Percentiles rank a stretch among this genome's conserved stretches.
phyloP scores from a whole-genome alignment of 805 yeast genomes.

The Lipomyces japonicus region DNA sequence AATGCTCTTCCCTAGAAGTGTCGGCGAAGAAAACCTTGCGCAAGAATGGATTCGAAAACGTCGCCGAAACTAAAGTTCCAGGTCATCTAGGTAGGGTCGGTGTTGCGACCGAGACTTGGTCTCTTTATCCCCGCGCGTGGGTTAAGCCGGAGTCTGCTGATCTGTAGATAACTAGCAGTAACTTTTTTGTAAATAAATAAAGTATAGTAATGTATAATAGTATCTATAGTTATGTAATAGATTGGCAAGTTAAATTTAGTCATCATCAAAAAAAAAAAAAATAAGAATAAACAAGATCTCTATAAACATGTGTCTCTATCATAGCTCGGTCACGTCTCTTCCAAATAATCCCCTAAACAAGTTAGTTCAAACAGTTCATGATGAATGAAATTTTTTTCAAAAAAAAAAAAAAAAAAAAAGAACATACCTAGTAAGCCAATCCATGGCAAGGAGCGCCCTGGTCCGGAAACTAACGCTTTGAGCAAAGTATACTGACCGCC shows the following conservation, averaged over 20 bases:
- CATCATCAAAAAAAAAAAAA: background rate
- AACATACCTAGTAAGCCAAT: constrained; percentile 55
- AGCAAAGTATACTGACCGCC: constrained; percentile 69
- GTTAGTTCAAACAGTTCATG: background rate
- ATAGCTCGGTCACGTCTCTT: constrained; percentile 29
- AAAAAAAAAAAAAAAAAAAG: background rate
- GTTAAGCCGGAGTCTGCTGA: no score
- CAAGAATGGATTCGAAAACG: constrained; percentile 8
- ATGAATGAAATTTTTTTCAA: background rate
- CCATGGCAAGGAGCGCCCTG: constrained; percentile 59
- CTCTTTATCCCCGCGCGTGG: constrained; percentile 11
- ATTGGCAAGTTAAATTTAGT: background rate
- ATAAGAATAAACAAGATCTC: background rate
- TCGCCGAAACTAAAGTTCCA: constrained; percentile 9
- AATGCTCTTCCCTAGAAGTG: constrained; percentile 21
- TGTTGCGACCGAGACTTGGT: constrained; percentile 20
- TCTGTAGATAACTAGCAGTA: background rate
- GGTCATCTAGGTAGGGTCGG: constrained; percentile 23
- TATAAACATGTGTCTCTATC: background rate
- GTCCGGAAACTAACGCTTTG: constrained; percentile 64
- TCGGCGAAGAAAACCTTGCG: constrained; percentile 13
- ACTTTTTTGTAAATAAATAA: background rate
- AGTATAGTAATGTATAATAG: background rate
- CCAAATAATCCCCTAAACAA: constrained; percentile 25
- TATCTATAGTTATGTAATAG: background rate